Conservation (phyloP, 2,329 filamentous ascomycete genomes). For the Ceratocystis diversiconidia region DNA sequence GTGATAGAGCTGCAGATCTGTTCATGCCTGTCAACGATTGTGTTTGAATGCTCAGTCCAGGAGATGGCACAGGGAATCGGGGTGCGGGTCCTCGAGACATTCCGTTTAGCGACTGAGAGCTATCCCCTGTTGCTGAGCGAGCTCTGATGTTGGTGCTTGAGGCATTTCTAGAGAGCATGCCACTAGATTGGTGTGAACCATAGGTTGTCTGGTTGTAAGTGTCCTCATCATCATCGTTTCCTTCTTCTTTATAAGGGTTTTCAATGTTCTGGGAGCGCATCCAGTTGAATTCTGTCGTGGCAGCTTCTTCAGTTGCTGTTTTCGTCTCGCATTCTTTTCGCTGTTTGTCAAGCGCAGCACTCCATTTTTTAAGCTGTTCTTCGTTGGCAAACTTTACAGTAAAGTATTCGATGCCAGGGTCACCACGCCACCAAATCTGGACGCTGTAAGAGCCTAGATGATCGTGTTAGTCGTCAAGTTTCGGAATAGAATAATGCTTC, state of each 20-base stretch:
- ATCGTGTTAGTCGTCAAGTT: neutral
- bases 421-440: slow-evolving; percentile 97
- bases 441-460: slow-evolving; percentile 72
- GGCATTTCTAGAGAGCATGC: slow-evolving; percentile 44
- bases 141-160: slow-evolving; percentile 63
- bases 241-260: slow-evolving; percentile 65
- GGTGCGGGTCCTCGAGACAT: slow-evolving; percentile 50
- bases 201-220: slow-evolving; percentile 20
- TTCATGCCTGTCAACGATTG: slow-evolving; percentile 22
- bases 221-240: slow-evolving; percentile 48
- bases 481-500: no score
- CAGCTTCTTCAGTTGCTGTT: slow-evolving; percentile 32
- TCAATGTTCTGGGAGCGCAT: slow-evolving; percentile 57
- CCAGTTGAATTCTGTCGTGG: slow-evolving; percentile 65
- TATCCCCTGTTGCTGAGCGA: slow-evolving; percentile 62
- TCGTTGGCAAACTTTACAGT: slow-evolving; percentile 87
- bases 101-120: slow-evolving; percentile 42
- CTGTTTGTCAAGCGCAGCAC: slow-evolving; percentile 61
- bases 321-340: slow-evolving; percentile 46
- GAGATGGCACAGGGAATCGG: slow-evolving; percentile 53
- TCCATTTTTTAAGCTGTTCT: slow-evolving; percentile 88
- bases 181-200: slow-evolving; percentile 13
- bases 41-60: slow-evolving; percentile 55
- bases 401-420: slow-evolving; percentile 90
- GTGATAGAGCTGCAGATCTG: slow-evolving; percentile 27